Base-by-base conservation (phyloP, 352 stramenopile genomes). In the Globisporangium middletonii region DNA sequence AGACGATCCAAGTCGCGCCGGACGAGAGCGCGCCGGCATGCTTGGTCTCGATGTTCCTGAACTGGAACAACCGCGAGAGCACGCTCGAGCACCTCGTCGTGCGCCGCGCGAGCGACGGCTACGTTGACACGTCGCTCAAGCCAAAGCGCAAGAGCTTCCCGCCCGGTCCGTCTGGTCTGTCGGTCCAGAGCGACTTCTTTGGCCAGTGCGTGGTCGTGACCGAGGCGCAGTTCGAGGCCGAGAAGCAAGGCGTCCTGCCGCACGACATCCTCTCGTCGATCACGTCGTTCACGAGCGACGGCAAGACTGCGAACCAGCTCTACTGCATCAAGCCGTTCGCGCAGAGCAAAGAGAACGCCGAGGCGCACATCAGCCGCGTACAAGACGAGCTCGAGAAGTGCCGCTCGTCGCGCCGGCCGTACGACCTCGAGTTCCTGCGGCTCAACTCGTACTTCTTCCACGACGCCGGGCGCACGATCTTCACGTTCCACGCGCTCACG, bases 381-480 rank as follows among this genome's bases (percentile, higher is more conserved):
- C 56, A 38, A 15, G 68, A 72, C 42, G 59, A 61, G 28, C 49
- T 83, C 6, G 30, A 28, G 4, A 37, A 63, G 18, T 77, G 71
- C 28, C 62, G 73, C 13, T 72, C 72, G 37, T 77, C 69, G 0
- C 60, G 64, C 1, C 50, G 58, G 11, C 65, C 61, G 42, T 86
- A 84, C 53, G 65, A 68, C n/a, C 62, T 86, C 6, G 63, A 84
- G 61, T 86, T 86, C 57, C 56, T 86, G 41, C 65, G 73, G 1
- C 48, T 86, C 12, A 79, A 75, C n/a, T 77, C 76, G 23, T 72
- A 77, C 53, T 84, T 81, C 53, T 74, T 77, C 45, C 67, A 83
- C 46, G 64, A 82, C 8, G 67, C 69, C 0, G 71, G 64, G 0
- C 69, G 63, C 6, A 84, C 73, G 4, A 72, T 71, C 18, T 64